Percentiles rank a stretch among this genome's conserved stretches.
Conservation (phyloP, 225 moss, liverwort and hornwort species). For the Sphagnum contortum region DNA sequence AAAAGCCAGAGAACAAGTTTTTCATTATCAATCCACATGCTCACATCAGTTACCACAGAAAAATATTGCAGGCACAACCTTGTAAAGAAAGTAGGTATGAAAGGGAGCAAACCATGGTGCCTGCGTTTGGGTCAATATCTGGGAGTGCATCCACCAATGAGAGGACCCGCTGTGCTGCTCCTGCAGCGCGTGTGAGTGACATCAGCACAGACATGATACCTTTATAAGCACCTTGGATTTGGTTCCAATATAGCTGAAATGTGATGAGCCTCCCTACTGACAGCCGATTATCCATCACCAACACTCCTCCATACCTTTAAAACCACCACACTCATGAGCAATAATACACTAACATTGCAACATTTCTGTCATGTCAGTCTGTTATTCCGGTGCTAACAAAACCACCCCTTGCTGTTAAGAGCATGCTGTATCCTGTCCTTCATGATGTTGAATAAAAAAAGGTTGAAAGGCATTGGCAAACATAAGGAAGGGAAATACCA, state of each 20-base stretch:
- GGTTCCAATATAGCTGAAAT: slow-evolving; percentile 96
- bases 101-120: slow-evolving; percentile 37
- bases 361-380: no score
- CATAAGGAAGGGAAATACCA: slow-evolving; percentile 24
- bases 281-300: slow-evolving; percentile 85
- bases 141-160: slow-evolving; percentile 95
- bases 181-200: slow-evolving; percentile 94
- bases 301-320: slow-evolving; percentile 69
- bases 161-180: slow-evolving; percentile 95
- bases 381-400: no score
- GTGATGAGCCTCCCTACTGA: slow-evolving; percentile 93
- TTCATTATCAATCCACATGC: no score
- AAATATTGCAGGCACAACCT: no score
- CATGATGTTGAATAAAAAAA: no score
- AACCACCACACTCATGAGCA: background rate
- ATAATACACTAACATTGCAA: no score
- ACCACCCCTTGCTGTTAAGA: no score
- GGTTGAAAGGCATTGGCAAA: no score
- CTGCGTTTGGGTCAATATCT: slow-evolving; percentile 90
- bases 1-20: no score
- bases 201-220: slow-evolving; percentile 97
- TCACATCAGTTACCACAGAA: no score
- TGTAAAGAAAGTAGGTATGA: no score
- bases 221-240: slow-evolving; percentile 87
- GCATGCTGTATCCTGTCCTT: no score